Percentiles rank a stretch among this genome's conserved stretches.
phyloP scores from a whole-genome alignment of 768 basidiomycete genomes.

The Amanita pallidorosea region DNA sequence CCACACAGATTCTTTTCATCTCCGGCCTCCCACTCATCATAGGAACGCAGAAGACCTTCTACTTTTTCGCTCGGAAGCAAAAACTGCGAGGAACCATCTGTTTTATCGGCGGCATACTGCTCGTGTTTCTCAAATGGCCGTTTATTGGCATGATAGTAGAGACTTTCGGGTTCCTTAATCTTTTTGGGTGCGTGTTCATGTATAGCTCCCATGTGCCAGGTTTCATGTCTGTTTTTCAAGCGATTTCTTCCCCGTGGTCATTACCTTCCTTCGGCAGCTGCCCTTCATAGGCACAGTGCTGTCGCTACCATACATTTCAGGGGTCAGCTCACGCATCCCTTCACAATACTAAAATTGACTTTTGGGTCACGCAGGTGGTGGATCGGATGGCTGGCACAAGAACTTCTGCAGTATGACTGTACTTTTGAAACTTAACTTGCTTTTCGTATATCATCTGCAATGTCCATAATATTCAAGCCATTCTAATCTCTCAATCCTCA shows the following conservation, averaged over 20 bases:
- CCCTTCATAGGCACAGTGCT: slow-evolving; percentile 85
- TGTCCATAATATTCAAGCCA: neutral
- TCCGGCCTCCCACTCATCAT: slow-evolving; percentile 94
- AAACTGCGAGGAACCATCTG: slow-evolving; percentile 86
- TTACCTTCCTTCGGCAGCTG: slow-evolving; percentile 92
- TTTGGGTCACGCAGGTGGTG: slow-evolving; percentile 38
- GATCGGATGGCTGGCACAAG: slow-evolving; percentile 76
- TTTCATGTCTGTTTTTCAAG: slow-evolving; percentile 28
- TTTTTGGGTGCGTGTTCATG: slow-evolving; percentile 70
- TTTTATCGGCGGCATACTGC: slow-evolving; percentile 81
- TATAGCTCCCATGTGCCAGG: neutral
- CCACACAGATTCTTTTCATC: slow-evolving; percentile 76
- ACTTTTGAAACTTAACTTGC: neutral
- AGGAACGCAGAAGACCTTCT: slow-evolving; percentile 93
- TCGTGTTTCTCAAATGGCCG: slow-evolving; percentile 94
- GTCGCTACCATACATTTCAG: slow-evolving; percentile 78
- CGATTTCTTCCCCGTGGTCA: slow-evolving; percentile 97
- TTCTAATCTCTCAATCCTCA: neutral
- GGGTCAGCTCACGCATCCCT: slow-evolving; percentile 37
- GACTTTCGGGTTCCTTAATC: slow-evolving; percentile 92
- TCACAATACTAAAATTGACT: neutral
- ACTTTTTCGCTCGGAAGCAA: slow-evolving; percentile 94
- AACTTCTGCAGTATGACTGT: slow-evolving; percentile 52
- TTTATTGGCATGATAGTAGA: slow-evolving; percentile 91
- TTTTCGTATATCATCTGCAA: neutral